These are phyloP conservation scores for Rhytidiadelphus loreus DNA, from an alignment of 225 moss, liverwort and hornwort species.

Conservation along the genomic window DNA sequence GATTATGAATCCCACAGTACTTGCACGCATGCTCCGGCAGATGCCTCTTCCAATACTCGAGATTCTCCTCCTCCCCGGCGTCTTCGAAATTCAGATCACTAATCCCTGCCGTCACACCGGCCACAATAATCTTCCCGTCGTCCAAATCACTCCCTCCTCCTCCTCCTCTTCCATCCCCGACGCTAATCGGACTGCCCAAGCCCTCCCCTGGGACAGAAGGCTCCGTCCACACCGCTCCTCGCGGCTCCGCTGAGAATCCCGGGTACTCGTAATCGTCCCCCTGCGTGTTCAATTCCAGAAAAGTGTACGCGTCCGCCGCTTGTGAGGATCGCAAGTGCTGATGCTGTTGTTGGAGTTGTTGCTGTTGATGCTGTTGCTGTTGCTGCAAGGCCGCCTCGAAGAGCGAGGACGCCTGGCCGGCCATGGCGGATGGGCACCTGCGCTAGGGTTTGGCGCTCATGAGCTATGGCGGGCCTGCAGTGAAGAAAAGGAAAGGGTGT, in stretches of 20 bases:
- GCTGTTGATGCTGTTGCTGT: background rate
- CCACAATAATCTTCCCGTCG: conserved; percentile 8
- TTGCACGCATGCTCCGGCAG: conserved; percentile 99
- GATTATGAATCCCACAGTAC: conserved; percentile 88
- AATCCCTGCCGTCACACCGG: conserved; percentile 45
- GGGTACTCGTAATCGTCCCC: conserved; percentile 95
- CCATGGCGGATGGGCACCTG: conserved; percentile 28
- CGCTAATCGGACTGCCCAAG: conserved; percentile 47
- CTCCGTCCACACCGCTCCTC: conserved; percentile 16
- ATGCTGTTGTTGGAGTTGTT: background rate
- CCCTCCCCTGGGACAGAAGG: background rate
- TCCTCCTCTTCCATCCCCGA: conserved; percentile 6
- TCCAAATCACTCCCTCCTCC: background rate
- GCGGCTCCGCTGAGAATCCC: background rate
- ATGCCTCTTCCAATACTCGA: conserved; percentile 89
- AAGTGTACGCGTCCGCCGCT: conserved; percentile 63
- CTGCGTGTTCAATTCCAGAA: conserved; percentile 96
- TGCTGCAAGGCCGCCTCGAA: conserved; percentile 66
- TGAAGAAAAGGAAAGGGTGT: background rate
- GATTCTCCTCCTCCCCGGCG: conserved; percentile 64
- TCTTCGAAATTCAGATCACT: conserved; percentile 91
- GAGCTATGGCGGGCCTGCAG: background rate
- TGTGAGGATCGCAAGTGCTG: background rate
- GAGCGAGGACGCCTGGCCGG: conserved; percentile 59
- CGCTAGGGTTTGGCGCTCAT: conserved; percentile 48